Evolutionary conservation across 148 eudicot species (phyloP).

Genomic region (Chenopodium berlandieri): DNA sequence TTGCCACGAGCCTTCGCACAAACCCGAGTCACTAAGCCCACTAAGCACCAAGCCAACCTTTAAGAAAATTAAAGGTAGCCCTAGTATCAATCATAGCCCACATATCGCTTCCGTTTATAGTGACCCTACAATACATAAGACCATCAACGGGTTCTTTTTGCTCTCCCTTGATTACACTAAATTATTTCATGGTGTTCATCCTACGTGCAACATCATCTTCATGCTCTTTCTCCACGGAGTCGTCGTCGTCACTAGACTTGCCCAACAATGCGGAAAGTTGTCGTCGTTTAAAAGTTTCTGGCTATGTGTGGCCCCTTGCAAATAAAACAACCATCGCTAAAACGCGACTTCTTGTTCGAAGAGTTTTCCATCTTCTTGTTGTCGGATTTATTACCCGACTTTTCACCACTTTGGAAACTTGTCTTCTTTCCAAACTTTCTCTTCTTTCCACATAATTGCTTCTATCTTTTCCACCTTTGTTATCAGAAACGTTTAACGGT

Average conservation of each 20-base stretch:
- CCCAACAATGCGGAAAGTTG: neutral
- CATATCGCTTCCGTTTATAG: too few relatives aligned
- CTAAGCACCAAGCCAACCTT: too few relatives aligned
- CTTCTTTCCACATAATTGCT: too few relatives aligned
- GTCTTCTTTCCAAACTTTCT: neutral
- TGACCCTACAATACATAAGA: neutral
- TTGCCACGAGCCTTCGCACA: too few relatives aligned
- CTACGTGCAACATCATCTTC: neutral
- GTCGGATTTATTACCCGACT: too few relatives aligned
- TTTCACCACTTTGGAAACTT: neutral
- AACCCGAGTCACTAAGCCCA: too few relatives aligned
- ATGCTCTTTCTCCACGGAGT: too few relatives aligned
- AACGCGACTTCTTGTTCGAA: neutral
- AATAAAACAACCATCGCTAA: neutral
- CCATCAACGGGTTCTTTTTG: neutral
- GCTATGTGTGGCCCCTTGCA: neutral
- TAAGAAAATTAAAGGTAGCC: neutral
- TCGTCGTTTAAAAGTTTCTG: neutral
- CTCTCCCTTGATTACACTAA: neutral
- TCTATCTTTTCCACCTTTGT: neutral
- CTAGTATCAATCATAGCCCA: neutral
- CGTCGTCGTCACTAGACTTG: neutral
- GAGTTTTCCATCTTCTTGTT: neutral
- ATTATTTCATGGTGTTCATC: neutral
- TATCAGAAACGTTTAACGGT: too few relatives aligned